Base-by-base conservation (phyloP, 1,139 yeast species). In the Diutina sp. region DNA sequence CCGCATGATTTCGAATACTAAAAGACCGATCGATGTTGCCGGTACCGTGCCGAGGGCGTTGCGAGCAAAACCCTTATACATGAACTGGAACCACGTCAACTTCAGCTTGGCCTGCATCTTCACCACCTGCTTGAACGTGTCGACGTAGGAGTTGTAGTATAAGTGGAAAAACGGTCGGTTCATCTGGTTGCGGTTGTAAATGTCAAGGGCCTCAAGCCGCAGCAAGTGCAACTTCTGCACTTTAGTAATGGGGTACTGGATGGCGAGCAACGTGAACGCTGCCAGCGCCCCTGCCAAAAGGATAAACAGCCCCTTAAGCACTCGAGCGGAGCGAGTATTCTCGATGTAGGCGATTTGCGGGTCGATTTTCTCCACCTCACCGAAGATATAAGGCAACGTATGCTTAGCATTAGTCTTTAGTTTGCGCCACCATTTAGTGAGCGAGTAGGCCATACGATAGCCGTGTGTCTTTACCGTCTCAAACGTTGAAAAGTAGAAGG, bases 241-340 rank as follows among this genome's bases (percentile, higher is more conserved):
- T 67, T 87, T 89, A 16, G 84, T 76, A 46, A 91, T 73, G 0
- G 98, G 98, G 63, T 85, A 90, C 63, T 90, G 97, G 8, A 90
- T 83, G 6, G 85, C 77, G 60, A 90, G 83, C 30, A 91, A 72
- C 0, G 90, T 76, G 45, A 85, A 74, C 0, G 97, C 93, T 0
- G 98, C 96, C 4, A 88, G 76, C 14, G 95, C 90, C 9, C 98
- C 98, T 0, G 96, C 97, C n/a, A 86, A 63, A 48, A 91, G 76
- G 5, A 90, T 81, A 67, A 88, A 89, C 0, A 87, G 70, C 8
- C 95, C 85, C 63, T 82, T 83, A 53, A 87, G 69, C 46, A 83
- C 74, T 60, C 72, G 76, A 1, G 78, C 72, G 74, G 74, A 78
- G 52, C 77, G 64, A 29, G 70, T 70, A 54, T 72, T 71, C 57